Percentiles rank a stretch among this genome's conserved stretches.
phyloP scores from a whole-genome alignment of 257 asterid species.

The Solanum acaule region DNA sequence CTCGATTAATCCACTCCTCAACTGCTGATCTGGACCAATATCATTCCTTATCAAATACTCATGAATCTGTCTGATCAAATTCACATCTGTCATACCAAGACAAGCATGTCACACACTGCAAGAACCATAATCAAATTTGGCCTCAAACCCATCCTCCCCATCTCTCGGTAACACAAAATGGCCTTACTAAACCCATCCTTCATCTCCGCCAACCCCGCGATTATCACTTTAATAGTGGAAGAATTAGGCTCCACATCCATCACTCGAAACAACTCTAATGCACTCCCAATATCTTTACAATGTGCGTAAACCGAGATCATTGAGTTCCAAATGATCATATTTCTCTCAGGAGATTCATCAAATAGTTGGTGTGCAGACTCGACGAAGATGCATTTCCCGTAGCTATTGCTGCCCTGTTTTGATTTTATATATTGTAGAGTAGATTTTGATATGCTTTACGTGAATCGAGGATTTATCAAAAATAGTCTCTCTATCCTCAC shows the following conservation, averaged over 20 bases:
- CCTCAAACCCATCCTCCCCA: conserved; percentile 14
- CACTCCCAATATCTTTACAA: conserved; percentile 14
- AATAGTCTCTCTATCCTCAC: too few species aligned
- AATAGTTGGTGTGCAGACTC: conserved; percentile 25
- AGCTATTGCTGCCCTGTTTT: too few species aligned
- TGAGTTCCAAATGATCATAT: conserved; percentile 35
- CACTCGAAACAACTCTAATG: conserved; percentile 18
- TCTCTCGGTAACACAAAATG: conserved; percentile 16
- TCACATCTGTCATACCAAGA: conserved; percentile 17
- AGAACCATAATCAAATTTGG: conserved; percentile 29
- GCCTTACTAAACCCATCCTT: conserved; percentile 17
- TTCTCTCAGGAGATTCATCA: conserved; percentile 25
- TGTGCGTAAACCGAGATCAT: conserved; percentile 28
- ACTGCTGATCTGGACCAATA: too few species aligned
- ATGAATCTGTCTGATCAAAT: conserved; percentile 34
- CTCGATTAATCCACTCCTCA: too few species aligned
- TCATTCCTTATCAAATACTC: neutral
- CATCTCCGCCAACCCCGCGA: conserved; percentile 5
- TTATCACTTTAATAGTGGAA: conserved; percentile 32
- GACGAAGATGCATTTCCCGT: conserved; percentile 22
- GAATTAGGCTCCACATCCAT: conserved; percentile 28
- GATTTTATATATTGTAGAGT: too few species aligned
- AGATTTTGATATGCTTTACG: too few species aligned
- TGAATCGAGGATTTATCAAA: too few species aligned
- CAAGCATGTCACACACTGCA: conserved; percentile 29